These are phyloP conservation scores for Cryptococcus jaspeensis DNA, from an alignment of 1,284 basidiomycete species.

Conservation along the genomic window DNA sequence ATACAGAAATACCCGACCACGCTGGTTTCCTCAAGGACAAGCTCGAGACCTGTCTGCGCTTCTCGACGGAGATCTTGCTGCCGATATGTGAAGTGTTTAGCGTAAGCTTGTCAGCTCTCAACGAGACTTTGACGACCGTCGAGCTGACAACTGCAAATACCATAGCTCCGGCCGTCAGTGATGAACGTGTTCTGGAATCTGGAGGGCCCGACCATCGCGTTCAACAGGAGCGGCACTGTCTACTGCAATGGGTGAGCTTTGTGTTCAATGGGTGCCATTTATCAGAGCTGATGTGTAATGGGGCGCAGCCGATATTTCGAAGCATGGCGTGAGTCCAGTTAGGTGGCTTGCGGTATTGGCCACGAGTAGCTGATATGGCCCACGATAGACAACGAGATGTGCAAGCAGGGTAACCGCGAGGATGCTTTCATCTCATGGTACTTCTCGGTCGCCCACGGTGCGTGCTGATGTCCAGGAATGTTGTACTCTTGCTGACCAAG, in stretches of 20 bases:
- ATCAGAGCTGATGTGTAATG: no score
- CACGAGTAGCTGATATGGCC: not conserved
- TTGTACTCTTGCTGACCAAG: not conserved
- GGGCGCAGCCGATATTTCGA: conserved; percentile 65
- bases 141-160: not conserved
- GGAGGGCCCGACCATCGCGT: conserved; percentile 80
- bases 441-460: conserved; percentile 82
- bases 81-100: conserved; percentile 42
- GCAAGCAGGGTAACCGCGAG: conserved; percentile 59
- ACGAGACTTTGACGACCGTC: not conserved
- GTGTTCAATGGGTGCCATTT: not conserved
- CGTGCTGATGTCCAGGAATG: conserved; percentile 5
- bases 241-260: conserved; percentile 72
- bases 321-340: conserved; percentile 71
- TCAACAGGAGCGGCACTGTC: conserved; percentile 85
- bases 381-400: conserved; percentile 58
- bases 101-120: conserved; percentile 19
- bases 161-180: conserved; percentile 56
- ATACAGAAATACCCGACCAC: conserved; percentile 23
- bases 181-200: conserved; percentile 86
- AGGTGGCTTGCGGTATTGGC: not conserved
- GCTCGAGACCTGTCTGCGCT: conserved; percentile 53
- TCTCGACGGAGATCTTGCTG: conserved; percentile 61
- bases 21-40: conserved; percentile 26
- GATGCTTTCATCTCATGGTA: conserved; percentile 82